Conservation (phyloP, 352 stramenopile genomes). For the Pelagophyceae sp. region DNA sequence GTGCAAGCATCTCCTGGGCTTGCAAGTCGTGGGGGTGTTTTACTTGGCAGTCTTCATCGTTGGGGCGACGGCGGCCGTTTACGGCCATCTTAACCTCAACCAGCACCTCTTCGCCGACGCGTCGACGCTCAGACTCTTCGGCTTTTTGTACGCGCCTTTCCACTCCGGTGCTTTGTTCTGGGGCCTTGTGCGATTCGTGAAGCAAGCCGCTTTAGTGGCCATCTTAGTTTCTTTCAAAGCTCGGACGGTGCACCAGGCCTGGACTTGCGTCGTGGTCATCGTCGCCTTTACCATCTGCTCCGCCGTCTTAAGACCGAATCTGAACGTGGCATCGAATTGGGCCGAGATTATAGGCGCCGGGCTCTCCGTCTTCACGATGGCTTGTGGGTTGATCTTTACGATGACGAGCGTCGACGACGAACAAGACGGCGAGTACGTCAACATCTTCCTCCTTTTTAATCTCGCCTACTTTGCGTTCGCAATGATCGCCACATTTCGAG, state of each 20-base stretch:
- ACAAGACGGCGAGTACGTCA: background rate
- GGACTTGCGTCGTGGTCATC: background rate
- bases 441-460: background rate
- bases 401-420: too few species aligned
- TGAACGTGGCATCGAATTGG: too few species aligned
- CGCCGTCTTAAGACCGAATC: too few species aligned
- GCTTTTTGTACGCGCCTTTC: background rate
- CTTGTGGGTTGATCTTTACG: too few species aligned
- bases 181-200: background rate
- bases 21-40: background rate
- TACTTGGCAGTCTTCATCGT: background rate
- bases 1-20: background rate
- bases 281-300: background rate
- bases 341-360: too few species aligned
- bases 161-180: background rate
- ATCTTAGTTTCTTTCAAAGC: background rate
- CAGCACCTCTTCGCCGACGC: too few species aligned
- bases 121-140: too few species aligned
- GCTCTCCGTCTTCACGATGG: too few species aligned
- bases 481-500: background rate
- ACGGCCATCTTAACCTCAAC: too few species aligned
- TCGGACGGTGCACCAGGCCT: background rate
- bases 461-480: background rate
- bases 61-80: background rate
- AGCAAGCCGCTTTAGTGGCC: background rate